Evolutionary conservation across 1,139 yeast genomes (phyloP), one percentile per base, ranked within the genome.

Genomic region (Nakaseomyces glabratus): DNA sequence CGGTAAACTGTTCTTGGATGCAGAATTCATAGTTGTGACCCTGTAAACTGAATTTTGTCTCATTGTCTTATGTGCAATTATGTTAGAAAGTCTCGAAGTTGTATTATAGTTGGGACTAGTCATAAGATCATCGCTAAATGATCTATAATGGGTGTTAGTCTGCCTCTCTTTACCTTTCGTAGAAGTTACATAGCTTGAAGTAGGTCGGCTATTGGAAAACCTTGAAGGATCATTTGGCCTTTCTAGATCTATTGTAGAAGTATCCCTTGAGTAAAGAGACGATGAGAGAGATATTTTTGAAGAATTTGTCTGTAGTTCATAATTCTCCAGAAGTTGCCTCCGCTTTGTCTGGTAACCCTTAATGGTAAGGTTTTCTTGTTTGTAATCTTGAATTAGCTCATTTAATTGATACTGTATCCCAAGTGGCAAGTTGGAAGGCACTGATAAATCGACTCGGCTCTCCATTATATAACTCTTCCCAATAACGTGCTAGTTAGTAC

Each of bases 291-390:
- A 19, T 20, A 18, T 11, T 14, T 19, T 13, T 3, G 26, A 17
- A 2, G 21, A 8, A 6, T 11, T n/a, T 4, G 20, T 15, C 11
- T 26, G 17, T 15, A 24, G 29, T 15, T 28, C 42, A 33, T 45
- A 46, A 11, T 49, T 47, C 2, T 62, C 55, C 18, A 72, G 49
- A n/a, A 73, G 46, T 39, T 60, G 64, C 26, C 66, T 67, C 35
- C 82, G 59, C 41, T 73, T 75, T 45, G 71, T 76, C 28, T 64
- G 60, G 49, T 75, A 78, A 1, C 88, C 86, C 51, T 77, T 79
- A 35, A 69, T 74, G 0, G 86, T 78, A 38, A 79, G 61, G 39
- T 75, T 76, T 1, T 82, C 86, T 30, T 78, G 82, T 45, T 69
- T 58, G 44, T 62, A 71, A 44, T 76, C 84, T 14, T 58, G 52